phyloP scores from a whole-genome alignment of 2,329 filamentous ascomycete species.

The Neobulgaria alba region DNA sequence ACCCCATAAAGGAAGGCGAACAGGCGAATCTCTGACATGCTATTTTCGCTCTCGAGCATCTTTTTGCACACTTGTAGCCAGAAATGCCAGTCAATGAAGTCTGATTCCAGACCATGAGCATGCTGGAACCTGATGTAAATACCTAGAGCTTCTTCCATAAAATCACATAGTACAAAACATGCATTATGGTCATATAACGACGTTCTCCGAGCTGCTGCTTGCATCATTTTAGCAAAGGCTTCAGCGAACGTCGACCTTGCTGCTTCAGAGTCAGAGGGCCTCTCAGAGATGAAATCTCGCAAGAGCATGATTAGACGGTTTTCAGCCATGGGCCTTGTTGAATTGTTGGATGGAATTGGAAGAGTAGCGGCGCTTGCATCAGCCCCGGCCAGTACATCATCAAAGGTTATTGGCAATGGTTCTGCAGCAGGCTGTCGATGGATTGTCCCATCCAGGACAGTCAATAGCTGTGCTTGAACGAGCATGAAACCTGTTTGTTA shows the following conservation, averaged over 20 bases:
- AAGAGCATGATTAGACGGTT: constrained; percentile 63
- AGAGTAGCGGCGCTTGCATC: constrained; percentile 47
- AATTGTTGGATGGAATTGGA: constrained; percentile 48
- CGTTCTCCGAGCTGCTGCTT: constrained; percentile 51
- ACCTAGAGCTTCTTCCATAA: constrained; percentile 58
- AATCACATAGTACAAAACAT: constrained; percentile 66
- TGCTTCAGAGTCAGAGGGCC: constrained; percentile 41
- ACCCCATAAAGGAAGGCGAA: constrained; percentile 59
- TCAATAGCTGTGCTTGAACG: constrained; percentile 60
- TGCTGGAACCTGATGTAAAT: constrained; percentile 54
- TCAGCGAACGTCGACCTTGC: constrained; percentile 54
- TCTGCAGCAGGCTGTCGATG: constrained; percentile 46
- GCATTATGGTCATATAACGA: constrained; percentile 62
- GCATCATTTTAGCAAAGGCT: constrained; percentile 52
- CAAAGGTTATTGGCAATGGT: constrained; percentile 51
- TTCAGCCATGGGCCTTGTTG: constrained; percentile 58
- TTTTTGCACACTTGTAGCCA: constrained; percentile 59
- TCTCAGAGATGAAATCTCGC: constrained; percentile 58
- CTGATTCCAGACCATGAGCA: constrained; percentile 29
- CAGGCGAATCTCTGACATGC: constrained; percentile 60
- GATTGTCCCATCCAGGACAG: constrained; percentile 58
- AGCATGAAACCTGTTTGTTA: constrained; percentile 44
- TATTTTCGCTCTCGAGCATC: constrained; percentile 64
- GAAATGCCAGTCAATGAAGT: constrained; percentile 55
- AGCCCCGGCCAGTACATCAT: constrained; percentile 55